These are phyloP conservation scores for Ramularia collo-cygni DNA, from an alignment of 2,329 filamentous ascomycete genomes.

Conservation along the genomic window DNA sequence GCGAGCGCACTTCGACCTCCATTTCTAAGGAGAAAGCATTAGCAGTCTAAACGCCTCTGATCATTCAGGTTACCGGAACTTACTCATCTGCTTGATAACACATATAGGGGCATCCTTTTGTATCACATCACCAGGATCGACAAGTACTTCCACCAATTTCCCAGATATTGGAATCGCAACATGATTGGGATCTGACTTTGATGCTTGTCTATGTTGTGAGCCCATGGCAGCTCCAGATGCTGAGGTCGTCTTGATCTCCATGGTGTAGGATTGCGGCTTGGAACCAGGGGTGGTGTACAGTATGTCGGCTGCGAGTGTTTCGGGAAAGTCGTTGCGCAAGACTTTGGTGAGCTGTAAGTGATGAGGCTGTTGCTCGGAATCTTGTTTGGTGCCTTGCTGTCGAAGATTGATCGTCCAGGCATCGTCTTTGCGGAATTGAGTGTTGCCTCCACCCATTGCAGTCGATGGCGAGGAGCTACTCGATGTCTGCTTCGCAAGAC, in stretches of 20 bases:
- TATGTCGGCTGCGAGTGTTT: constrained; percentile 48
- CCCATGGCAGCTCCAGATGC: constrained; percentile 35
- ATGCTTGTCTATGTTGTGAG: constrained; percentile 42
- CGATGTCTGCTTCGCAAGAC: constrained; percentile 14
- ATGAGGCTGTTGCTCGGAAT: constrained; percentile 30
- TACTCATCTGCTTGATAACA: constrained; percentile 61
- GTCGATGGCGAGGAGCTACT: constrained; percentile 30
- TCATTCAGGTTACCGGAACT: no score
- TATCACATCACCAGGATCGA: constrained; percentile 46
- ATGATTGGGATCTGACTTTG: constrained; percentile 45
- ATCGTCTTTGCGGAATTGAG: constrained; percentile 40
- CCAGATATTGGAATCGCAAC: constrained; percentile 52
- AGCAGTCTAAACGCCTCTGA: no score
- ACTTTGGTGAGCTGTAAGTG: constrained; percentile 51
- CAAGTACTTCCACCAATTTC: constrained; percentile 53
- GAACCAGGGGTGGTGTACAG: constrained; percentile 39
- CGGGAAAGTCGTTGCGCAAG: constrained; percentile 54
- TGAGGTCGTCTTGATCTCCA: constrained; percentile 36
- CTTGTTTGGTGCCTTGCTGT: constrained; percentile 5
- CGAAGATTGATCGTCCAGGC: constrained; percentile 20
- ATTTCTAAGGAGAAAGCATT: no score
- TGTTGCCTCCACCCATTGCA: constrained; percentile 27
- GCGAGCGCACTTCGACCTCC: constrained; percentile 56
- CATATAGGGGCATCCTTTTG: constrained; percentile 47
- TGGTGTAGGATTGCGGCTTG: constrained; percentile 34